phyloP scores from a whole-genome alignment of 805 yeast species.

The Ogataea zsoltii region DNA sequence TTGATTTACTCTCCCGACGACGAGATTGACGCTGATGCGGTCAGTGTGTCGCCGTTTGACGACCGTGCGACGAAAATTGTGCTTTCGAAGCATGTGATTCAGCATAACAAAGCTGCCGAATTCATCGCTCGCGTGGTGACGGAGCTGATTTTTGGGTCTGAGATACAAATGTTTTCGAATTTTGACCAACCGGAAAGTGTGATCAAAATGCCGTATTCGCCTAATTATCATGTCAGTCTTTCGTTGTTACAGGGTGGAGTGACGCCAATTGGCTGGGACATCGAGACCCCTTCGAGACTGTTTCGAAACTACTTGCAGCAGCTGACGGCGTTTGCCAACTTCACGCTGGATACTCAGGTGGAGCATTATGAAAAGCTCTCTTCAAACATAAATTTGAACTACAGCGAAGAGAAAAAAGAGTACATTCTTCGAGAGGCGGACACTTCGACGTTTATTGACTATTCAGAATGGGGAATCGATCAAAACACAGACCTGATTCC shows the following conservation, averaged over 20 bases:
- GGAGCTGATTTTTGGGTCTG: slow-evolving; percentile 41
- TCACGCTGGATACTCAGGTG: slow-evolving; percentile 77
- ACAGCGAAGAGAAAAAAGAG: slow-evolving; percentile 27
- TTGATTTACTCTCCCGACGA: slow-evolving; percentile 15
- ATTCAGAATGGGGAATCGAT: slow-evolving; percentile 77
- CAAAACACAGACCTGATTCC: slow-evolving; percentile 56
- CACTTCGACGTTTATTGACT: slow-evolving; percentile 76
- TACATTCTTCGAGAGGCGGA: slow-evolving; percentile 47
- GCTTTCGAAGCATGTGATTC: slow-evolving; percentile 30
- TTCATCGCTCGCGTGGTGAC: slow-evolving; percentile 39
- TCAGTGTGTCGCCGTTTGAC: slow-evolving; percentile 40
- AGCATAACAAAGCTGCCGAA: slow-evolving; percentile 35
- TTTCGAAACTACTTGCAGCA: slow-evolving; percentile 57
- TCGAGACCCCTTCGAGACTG: slow-evolving; percentile 50
- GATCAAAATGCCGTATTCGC: slow-evolving; percentile 55
- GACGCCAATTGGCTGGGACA: slow-evolving; percentile 70
- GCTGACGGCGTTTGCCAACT: slow-evolving; percentile 59
- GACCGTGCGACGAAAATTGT: slow-evolving; percentile 36
- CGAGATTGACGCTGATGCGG: slow-evolving; percentile 16
- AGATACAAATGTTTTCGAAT: slow-evolving; percentile 34
- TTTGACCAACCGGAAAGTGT: slow-evolving; percentile 29
- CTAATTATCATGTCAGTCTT: slow-evolving; percentile 73
- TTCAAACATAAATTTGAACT: slow-evolving; percentile 27
- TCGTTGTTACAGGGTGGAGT: slow-evolving; percentile 74
- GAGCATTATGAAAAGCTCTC: slow-evolving; percentile 60